Conservation (phyloP, 1,139 yeast genomes). For the Suhomyces choctaworum region DNA sequence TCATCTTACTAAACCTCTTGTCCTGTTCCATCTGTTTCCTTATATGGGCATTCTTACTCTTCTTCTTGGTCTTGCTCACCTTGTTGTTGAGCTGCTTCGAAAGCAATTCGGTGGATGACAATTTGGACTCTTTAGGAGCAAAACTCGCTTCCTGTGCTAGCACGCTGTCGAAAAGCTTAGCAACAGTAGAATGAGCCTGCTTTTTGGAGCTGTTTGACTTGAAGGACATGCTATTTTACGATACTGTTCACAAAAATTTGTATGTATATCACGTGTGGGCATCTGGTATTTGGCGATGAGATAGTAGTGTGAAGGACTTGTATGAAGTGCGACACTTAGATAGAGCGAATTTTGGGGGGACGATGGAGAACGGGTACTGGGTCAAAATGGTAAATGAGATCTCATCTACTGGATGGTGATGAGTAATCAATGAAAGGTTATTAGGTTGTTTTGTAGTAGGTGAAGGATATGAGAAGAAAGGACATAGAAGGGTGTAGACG, state of each 20-base stretch:
- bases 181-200: constrained; percentile 43
- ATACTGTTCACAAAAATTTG: constrained; percentile 1
- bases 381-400: too few relatives aligned
- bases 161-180: constrained; percentile 40
- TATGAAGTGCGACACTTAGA: too few relatives aligned
- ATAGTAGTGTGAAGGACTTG: not conserved
- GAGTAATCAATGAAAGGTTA: too few relatives aligned
- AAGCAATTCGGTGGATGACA: constrained; percentile 26
- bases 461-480: too few relatives aligned
- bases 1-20: constrained; percentile 46
- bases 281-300: not conserved
- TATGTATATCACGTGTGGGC: not conserved
- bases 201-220: constrained; percentile 31
- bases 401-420: too few relatives aligned
- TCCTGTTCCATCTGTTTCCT: constrained; percentile 37
- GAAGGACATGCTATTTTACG: constrained; percentile 25
- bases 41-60: constrained; percentile 32
- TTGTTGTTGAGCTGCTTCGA: constrained; percentile 14
- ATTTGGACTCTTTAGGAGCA: constrained; percentile 11
- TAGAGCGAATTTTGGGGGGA: too few relatives aligned
- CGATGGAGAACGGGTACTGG: too few relatives aligned
- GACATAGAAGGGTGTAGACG: too few relatives aligned
- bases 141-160: constrained; percentile 38
- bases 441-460: too few relatives aligned
- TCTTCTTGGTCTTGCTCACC: constrained; percentile 35